Percentiles rank a stretch among this genome's conserved stretches.
phyloP scores from a whole-genome alignment of 2,329 filamentous ascomycete species.

The Fusarium dimerum region DNA sequence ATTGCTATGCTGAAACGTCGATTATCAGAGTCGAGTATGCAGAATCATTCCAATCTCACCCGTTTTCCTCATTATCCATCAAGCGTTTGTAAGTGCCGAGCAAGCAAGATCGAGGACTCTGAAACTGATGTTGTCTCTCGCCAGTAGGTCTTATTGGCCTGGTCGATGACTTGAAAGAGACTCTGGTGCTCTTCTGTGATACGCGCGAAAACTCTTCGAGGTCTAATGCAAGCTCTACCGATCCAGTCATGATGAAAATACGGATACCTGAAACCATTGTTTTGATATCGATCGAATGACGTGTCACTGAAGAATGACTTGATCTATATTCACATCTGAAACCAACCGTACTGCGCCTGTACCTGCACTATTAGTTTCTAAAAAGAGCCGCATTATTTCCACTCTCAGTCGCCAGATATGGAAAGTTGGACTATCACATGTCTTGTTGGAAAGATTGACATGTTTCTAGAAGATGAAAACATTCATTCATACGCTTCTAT shows the following conservation, averaged over 20 bases:
- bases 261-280: constrained; percentile 44
- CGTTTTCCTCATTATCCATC: constrained; percentile 40
- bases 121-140: constrained; percentile 53
- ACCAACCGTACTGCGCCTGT: too few species aligned
- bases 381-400: too few species aligned
- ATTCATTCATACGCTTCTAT: too few species aligned
- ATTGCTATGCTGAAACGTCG: constrained; percentile 48
- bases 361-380: too few species aligned
- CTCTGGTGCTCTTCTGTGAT: constrained; percentile 45
- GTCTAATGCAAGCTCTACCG: constrained; percentile 50
- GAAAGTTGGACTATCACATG: too few species aligned
- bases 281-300: constrained; percentile 41
- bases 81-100: constrained; percentile 52
- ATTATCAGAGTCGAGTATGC: constrained; percentile 52
- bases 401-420: too few species aligned
- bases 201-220: constrained; percentile 50
- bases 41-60: constrained; percentile 39
- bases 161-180: constrained; percentile 48
- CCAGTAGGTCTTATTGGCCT: constrained; percentile 53
- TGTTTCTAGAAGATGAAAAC: too few species aligned
- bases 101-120: constrained; percentile 54
- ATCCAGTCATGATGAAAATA: constrained; percentile 48
- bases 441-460: too few species aligned
- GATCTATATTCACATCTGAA: too few species aligned
- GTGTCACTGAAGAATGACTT: constrained; percentile 38